phyloP scores from a whole-genome alignment of 768 basidiomycete genomes.

The Xanthoconium stramineum region DNA sequence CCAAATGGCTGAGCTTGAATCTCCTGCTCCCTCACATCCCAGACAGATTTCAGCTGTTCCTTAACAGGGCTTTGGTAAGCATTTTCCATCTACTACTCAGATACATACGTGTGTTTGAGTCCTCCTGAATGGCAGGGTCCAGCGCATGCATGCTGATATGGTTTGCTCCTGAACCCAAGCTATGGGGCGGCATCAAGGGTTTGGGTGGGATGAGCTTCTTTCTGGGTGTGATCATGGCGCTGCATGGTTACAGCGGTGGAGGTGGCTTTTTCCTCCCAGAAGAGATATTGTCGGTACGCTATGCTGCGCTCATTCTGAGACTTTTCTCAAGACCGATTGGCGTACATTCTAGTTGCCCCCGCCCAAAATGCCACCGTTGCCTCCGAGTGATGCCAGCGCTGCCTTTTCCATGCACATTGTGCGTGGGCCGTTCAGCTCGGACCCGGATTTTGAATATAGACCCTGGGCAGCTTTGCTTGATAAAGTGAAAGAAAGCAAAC shows the following conservation, averaged over 20 bases:
- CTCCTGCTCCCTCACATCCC: constrained; percentile 35
- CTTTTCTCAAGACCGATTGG: not conserved
- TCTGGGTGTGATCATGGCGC: constrained; percentile 81
- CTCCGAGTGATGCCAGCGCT: constrained; percentile 33
- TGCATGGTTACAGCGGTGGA: constrained; percentile 89
- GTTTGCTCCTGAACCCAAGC: constrained; percentile 62
- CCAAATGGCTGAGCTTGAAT: constrained; percentile 3
- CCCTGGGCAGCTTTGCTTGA: constrained; percentile 65
- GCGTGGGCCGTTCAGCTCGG: constrained; percentile 84
- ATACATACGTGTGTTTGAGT: too few species aligned
- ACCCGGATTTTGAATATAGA: constrained; percentile 71
- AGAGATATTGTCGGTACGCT: constrained; percentile 75
- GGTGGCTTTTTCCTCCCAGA: constrained; percentile 82
- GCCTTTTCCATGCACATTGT: constrained; percentile 68
- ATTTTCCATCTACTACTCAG: too few species aligned
- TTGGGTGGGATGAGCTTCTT: constrained; percentile 72
- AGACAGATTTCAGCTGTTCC: too few species aligned
- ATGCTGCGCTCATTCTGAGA: not conserved
- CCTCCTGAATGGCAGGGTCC: constrained; percentile 71
- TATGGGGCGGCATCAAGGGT: constrained; percentile 62
- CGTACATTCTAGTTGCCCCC: constrained; percentile 55
- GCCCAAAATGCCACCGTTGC: constrained; percentile 43
- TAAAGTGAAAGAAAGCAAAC: constrained; percentile 60
- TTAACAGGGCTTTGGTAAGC: too few species aligned
- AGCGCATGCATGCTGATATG: constrained; percentile 67